Base-by-base conservation (phyloP, 75 land plant genomes). In the Picea glauca region DNA sequence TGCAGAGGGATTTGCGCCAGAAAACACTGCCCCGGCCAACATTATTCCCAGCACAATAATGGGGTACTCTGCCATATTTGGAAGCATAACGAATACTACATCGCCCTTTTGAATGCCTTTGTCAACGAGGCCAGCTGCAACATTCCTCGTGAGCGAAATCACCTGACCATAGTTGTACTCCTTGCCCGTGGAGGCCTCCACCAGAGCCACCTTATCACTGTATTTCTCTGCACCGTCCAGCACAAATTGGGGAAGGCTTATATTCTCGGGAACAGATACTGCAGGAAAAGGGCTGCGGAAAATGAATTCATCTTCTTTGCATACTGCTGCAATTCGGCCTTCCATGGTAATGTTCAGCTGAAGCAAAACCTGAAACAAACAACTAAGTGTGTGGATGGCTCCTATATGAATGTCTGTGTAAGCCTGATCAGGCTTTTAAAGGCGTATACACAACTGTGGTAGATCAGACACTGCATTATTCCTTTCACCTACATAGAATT, bases 1-100 rank as follows among this genome's bases (percentile, higher is more conserved):
- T 0, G 88, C 85, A 0, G 87, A 65, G 0, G 99, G 98, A 74
- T 98, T 98, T 1, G 88, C 84, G 2, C 98, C 96, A 0, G 94
- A 92, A 76, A 95, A 98, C 15, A 98, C 91, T 8, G 90, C 96
- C 3, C 99, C 98, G 23, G 94, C 96, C 3, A 89, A 77, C 92
- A 98, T 89, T 62, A 95, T 88, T 12, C 98, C 99, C 5, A 98
- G 84, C 13, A 91, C 93, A 33, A 98, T 78, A 33, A 93, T 86
- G 64, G 88, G 92, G 58, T 95, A 98, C 79, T 95, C 92, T 1
- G 89, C 90, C 38, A 95, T 79, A 82, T 98, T 98, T 6, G 99
- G 99, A 21, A 98, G 88, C 21, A 92, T 78, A 9, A 98, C 90
- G 15, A 92, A 79, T 60, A 95, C 93, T 12, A 98, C 98, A 11